A percentile compares a stretch with the other conserved stretches of the same genome.
These are phyloP conservation scores for Trapa bicornis DNA, from an alignment of 345 rosid species.

Conservation along the genomic window DNA sequence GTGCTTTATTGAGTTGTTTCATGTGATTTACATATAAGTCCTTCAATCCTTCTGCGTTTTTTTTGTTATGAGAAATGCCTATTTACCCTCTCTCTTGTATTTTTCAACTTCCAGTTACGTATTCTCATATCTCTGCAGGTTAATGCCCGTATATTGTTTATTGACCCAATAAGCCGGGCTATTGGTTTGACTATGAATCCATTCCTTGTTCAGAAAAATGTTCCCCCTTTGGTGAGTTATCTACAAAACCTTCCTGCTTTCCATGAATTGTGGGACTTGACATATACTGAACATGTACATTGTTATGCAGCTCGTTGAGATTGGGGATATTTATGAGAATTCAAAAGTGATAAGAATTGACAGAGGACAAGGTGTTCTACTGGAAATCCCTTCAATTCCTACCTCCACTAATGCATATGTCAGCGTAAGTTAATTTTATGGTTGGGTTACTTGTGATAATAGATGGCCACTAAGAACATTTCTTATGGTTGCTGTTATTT, in stretches of 20 bases:
- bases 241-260: neutral
- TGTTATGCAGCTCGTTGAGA: conserved; percentile 47
- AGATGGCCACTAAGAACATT: neutral
- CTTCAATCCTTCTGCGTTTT: neutral
- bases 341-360: conserved; percentile 85
- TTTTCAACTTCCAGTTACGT: neutral
- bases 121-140: conserved; percentile 32
- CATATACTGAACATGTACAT: conserved; percentile 4
- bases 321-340: conserved; percentile 69
- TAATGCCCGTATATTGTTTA: conserved; percentile 75
- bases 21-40: neutral
- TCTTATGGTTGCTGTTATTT: conserved; percentile 12
- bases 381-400: conserved; percentile 69
- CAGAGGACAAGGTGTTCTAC: conserved; percentile 68
- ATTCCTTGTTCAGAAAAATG: conserved; percentile 58
- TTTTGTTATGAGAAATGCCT: neutral
- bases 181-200: conserved; percentile 88
- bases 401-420: conserved; percentile 62
- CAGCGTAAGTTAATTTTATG: conserved; percentile 38
- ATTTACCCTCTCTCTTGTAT: neutral
- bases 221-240: conserved; percentile 65
- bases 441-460: conserved; percentile 5
- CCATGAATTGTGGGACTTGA: neutral
- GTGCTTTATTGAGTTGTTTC: too few relatives aligned
- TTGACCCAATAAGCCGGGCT: conserved; percentile 91